These are phyloP conservation scores for Ogataea corticis DNA, from an alignment of 805 yeast species.

Conservation along the genomic window DNA sequence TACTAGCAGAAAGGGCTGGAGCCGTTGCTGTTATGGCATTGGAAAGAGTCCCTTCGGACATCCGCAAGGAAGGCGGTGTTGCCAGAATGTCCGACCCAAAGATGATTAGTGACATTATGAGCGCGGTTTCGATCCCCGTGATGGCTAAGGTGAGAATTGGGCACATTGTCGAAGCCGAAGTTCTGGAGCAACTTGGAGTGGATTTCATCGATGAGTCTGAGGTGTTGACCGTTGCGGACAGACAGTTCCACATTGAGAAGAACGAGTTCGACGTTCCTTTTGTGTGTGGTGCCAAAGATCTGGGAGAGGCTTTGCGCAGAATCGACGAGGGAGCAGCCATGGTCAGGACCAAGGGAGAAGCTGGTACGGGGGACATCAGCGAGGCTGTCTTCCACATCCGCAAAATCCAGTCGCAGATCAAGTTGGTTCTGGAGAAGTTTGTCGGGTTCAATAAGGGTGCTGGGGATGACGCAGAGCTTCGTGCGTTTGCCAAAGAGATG, in stretches of 20 bases:
- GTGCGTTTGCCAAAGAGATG: conserved; percentile 51
- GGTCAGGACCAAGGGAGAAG: conserved; percentile 87
- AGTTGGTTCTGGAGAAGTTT: conserved; percentile 37
- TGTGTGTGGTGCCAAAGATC: conserved; percentile 80
- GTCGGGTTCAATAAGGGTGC: conserved; percentile 2
- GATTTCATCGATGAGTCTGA: conserved; percentile 86
- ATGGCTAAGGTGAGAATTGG: conserved; percentile 90
- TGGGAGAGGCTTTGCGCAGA: conserved; percentile 81
- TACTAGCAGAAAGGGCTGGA: conserved; percentile 78
- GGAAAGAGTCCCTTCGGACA: conserved; percentile 83
- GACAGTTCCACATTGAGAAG: conserved; percentile 62
- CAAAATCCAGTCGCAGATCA: conserved; percentile 57
- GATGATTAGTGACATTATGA: conserved; percentile 75
- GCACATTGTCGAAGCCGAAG: conserved; percentile 79
- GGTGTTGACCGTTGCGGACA: conserved; percentile 82
- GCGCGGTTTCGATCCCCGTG: conserved; percentile 67
- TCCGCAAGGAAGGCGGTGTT: conserved; percentile 78
- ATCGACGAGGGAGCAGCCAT: conserved; percentile 83
- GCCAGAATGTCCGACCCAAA: conserved; percentile 86
- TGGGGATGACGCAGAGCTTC: conserved; percentile 36
- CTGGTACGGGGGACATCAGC: conserved; percentile 84
- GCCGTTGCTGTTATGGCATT: conserved; percentile 91
- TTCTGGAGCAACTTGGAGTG: conserved; percentile 66
- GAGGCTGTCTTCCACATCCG: conserved; percentile 79
- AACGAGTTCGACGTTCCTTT: conserved; percentile 66